A percentile compares a stretch with the other conserved stretches of the same genome.
Evolutionary conservation across 2,329 filamentous ascomycete genomes (phyloP).

Genomic region (Phialemoniopsis sp.): DNA sequence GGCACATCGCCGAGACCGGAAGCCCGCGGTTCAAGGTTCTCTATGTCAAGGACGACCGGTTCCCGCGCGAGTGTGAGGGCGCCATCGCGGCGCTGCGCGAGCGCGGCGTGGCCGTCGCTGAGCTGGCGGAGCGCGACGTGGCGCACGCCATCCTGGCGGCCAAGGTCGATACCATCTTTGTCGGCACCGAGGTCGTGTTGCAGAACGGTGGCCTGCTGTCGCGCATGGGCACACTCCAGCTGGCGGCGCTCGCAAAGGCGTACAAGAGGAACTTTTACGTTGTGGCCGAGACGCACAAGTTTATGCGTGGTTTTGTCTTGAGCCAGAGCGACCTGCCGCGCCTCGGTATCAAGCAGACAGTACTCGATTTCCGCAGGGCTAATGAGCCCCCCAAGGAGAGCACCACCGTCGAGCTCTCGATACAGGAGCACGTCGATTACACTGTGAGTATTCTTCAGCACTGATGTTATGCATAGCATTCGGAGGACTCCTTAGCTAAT

Average conservation of each 20-base stretch:
- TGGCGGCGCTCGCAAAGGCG: slow-evolving; percentile 74
- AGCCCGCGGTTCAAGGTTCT: slow-evolving; percentile 74
- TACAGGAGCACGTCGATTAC: slow-evolving; percentile 61
- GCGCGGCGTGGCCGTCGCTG: slow-evolving; percentile 77
- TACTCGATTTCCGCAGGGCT: slow-evolving; percentile 48
- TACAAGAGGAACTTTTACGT: slow-evolving; percentile 72
- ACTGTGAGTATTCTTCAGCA: slow-evolving; percentile 58
- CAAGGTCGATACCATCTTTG: slow-evolving; percentile 64
- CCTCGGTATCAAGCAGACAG: slow-evolving; percentile 67
- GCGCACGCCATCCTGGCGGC: slow-evolving; percentile 68
- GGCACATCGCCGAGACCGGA: slow-evolving; percentile 45
- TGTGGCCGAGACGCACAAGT: slow-evolving; percentile 94
- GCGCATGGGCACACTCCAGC: slow-evolving; percentile 79
- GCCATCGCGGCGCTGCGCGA: slow-evolving; percentile 69
- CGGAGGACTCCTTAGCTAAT: slow-evolving; percentile 15
- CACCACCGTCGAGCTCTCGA: slow-evolving; percentile 31
- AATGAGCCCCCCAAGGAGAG: slow-evolving; percentile 7
- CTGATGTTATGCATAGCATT: too few relatives aligned
- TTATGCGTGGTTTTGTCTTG: slow-evolving; percentile 80
- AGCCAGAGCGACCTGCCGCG: slow-evolving; percentile 67
- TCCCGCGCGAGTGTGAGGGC: slow-evolving; percentile 57
- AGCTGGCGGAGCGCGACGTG: slow-evolving; percentile 70
- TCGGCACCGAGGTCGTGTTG: slow-evolving; percentile 80
- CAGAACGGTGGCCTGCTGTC: slow-evolving; percentile 93
- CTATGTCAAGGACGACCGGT: slow-evolving; percentile 61